phyloP scores from a whole-genome alignment of 2,329 filamentous ascomycete species.

The Rachicladosporium sp. region DNA sequence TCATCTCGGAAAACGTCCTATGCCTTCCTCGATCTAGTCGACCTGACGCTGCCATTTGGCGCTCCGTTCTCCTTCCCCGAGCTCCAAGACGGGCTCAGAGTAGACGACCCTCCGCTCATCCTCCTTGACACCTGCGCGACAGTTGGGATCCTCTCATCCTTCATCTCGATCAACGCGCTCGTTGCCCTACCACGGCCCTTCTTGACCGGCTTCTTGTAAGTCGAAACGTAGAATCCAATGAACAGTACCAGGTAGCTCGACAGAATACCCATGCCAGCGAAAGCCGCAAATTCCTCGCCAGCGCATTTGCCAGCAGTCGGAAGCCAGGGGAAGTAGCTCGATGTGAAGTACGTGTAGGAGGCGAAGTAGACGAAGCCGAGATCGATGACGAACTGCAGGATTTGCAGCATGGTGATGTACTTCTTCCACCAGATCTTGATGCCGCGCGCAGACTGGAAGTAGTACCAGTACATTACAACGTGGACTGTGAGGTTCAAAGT shows the following conservation, averaged over 20 bases:
- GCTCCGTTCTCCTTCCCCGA: constrained; percentile 28
- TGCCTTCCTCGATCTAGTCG: constrained; percentile 59
- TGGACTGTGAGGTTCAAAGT: constrained; percentile 86
- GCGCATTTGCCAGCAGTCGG: constrained; percentile 79
- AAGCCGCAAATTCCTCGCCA: constrained; percentile 92
- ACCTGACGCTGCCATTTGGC: constrained; percentile 41
- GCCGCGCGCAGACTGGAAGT: constrained; percentile 96
- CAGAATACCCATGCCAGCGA: constrained; percentile 81
- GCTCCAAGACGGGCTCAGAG: constrained; percentile 14
- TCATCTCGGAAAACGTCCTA: constrained; percentile 25
- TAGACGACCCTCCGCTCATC: constrained; percentile 32
- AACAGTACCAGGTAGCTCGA: constrained; percentile 94
- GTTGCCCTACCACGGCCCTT: constrained; percentile 65
- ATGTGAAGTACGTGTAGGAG: constrained; percentile 96
- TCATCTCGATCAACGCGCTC: constrained; percentile 76
- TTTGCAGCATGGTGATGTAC: constrained; percentile 96
- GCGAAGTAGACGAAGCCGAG: constrained; percentile 97
- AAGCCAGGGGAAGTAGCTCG: constrained; percentile 73
- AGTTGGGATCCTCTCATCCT: constrained; percentile 53
- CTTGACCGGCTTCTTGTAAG: constrained; percentile 75
- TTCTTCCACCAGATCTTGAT: constrained; percentile 99
- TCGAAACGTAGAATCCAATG: constrained; percentile 97
- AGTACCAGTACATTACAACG: constrained; percentile 99
- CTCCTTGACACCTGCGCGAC: constrained; percentile 39
- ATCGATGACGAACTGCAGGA: constrained; percentile 93